A percentile compares a stretch with the other conserved stretches of the same genome.
These are phyloP conservation scores for Xerocomellus intermedius DNA, from an alignment of 768 basidiomycete genomes.

Conservation along the genomic window DNA sequence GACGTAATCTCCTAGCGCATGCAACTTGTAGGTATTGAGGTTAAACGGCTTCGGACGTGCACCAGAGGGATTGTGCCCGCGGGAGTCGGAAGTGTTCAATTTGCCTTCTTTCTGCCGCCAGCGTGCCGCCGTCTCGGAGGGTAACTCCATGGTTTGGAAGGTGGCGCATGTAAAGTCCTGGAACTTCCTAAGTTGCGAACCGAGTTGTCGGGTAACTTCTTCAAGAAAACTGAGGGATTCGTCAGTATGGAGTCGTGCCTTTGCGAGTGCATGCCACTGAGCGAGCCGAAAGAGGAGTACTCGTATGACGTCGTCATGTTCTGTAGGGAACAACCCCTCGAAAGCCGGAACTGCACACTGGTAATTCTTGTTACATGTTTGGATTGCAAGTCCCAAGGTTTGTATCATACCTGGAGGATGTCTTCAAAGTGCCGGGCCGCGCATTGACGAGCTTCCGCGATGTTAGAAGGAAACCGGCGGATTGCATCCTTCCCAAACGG, in stretches of 20 bases:
- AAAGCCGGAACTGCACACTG: conserved; percentile 36
- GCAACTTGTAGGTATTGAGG: not conserved
- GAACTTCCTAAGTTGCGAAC: not conserved
- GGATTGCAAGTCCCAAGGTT: no score
- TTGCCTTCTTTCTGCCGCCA: not conserved
- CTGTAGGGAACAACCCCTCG: conserved; percentile 35
- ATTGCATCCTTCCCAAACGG: conserved; percentile 32
- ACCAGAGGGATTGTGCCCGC: no score
- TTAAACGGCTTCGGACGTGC: not conserved
- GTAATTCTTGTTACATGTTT: no score
- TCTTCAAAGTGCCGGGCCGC: conserved; percentile 11
- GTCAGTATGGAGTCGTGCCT: conserved; percentile 30
- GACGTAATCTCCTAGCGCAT: not conserved
- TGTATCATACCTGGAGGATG: conserved; percentile 10
- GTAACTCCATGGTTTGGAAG: not conserved
- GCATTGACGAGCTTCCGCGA: conserved; percentile 37
- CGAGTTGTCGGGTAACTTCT: not conserved
- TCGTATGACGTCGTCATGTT: conserved; percentile 19
- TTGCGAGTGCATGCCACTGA: conserved; percentile 16
- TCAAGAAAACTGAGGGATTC: conserved; percentile 19
- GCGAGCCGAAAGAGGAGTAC: conserved; percentile 11
- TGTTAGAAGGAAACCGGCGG: conserved; percentile 34
- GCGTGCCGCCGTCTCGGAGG: not conserved
- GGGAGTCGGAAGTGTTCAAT: no score
- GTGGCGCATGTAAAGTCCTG: not conserved